Conservation (phyloP, 1,139 yeast genomes). For the Pichia sp. region DNA sequence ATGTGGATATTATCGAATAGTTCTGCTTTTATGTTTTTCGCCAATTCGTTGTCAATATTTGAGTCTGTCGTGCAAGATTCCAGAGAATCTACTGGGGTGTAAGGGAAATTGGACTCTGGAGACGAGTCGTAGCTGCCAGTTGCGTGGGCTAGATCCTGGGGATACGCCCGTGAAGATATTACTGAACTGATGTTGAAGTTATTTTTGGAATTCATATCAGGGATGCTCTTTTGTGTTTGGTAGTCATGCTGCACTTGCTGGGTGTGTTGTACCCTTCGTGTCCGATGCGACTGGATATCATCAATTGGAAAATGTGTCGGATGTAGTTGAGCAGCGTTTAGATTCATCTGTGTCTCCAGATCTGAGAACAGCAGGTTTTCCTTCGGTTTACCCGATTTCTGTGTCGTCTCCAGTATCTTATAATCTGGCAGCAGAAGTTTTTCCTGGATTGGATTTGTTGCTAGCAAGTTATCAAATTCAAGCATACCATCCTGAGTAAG, state of each 20-base stretch:
- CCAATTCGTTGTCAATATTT: conserved; percentile 3
- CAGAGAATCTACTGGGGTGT: conserved; percentile 22
- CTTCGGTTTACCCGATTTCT: background rate
- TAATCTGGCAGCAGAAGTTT: background rate
- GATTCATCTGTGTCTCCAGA: conserved; percentile 13
- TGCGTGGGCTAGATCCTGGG: conserved; percentile 6
- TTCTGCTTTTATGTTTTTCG: conserved; percentile 7
- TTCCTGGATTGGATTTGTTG: background rate
- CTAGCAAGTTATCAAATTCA: conserved; percentile 4
- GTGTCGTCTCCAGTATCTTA: background rate
- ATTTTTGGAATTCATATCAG: background rate
- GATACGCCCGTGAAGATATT: background rate
- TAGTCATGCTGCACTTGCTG: background rate
- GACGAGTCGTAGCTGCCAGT: conserved; percentile 16
- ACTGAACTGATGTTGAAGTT: background rate
- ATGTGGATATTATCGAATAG: background rate
- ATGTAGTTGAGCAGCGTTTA: conserved; percentile 8
- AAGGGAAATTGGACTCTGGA: conserved; percentile 22
- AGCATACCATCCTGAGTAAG: conserved; percentile 5
- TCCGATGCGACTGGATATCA: background rate
- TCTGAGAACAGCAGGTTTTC: conserved; percentile 2
- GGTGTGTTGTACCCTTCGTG: background rate
- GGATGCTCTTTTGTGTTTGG: background rate
- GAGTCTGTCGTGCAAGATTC: conserved; percentile 19
- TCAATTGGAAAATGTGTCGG: background rate